These are phyloP conservation scores for Solanum pinnatisectum DNA, from an alignment of 257 asterid genomes.

Conservation along the genomic window DNA sequence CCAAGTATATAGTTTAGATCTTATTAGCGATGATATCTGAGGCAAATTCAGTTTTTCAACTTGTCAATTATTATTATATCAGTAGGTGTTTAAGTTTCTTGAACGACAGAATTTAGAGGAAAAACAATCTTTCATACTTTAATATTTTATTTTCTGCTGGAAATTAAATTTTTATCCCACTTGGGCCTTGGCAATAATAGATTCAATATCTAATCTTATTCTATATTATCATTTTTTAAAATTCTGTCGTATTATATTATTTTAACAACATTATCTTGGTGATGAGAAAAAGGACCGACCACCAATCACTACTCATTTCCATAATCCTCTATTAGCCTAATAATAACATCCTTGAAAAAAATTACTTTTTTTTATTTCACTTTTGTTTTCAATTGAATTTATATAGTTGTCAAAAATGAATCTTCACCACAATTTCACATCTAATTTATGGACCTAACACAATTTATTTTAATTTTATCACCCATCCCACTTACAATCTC, in stretches of 20 bases:
- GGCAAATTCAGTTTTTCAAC: too few species aligned
- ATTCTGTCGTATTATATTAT: neutral
- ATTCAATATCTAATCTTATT: neutral
- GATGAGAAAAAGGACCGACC: neutral
- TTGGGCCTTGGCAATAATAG: neutral
- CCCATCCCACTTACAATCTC: neutral
- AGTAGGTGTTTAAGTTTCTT: neutral
- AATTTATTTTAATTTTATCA: neutral
- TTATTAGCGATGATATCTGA: neutral
- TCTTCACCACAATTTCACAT: neutral
- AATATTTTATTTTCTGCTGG: neutral
- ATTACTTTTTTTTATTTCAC: neutral
- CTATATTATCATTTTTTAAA: neutral
- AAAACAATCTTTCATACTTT: neutral
- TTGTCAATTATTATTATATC: neutral
- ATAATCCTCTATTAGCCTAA: neutral
- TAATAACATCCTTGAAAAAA: neutral
- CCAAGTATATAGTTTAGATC: neutral
- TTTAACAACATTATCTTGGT: neutral
- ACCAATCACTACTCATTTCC: neutral
- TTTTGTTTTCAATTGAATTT: neutral
- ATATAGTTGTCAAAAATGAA: neutral
- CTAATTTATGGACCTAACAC: neutral
- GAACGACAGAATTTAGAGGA: neutral
- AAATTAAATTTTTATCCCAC: neutral